Conservation (phyloP, 2,329 filamentous ascomycete genomes). For the Xylaria sp. region DNA sequence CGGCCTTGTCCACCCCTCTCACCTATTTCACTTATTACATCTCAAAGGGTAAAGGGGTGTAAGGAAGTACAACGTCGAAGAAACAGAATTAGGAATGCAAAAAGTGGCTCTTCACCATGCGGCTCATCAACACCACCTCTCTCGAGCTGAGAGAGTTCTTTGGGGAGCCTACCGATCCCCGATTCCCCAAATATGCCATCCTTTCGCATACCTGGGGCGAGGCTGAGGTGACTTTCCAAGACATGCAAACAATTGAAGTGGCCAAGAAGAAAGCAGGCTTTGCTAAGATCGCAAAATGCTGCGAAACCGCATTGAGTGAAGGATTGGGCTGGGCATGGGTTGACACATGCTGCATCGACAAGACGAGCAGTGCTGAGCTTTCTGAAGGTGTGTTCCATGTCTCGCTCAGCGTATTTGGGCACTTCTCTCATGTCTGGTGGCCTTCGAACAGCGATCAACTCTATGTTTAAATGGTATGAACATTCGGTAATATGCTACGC, state of each 20-base stretch:
- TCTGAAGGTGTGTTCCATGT: conserved; percentile 11
- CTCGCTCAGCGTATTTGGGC: too few species aligned
- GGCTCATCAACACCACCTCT: conserved; percentile 26
- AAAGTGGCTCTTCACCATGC: conserved; percentile 12
- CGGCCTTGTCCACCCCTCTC: not conserved
- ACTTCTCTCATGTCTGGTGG: not conserved
- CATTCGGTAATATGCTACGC: conserved; percentile 26
- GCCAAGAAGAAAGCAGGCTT: conserved; percentile 34
- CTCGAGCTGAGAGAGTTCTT: conserved; percentile 12
- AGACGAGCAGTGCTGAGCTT: conserved; percentile 21
- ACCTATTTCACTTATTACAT: not conserved
- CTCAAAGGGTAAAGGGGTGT: not conserved
- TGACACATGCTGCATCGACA: conserved; percentile 39
- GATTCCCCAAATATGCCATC: conserved; percentile 39
- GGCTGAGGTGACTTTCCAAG: conserved; percentile 38
- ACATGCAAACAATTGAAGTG: conserved; percentile 22
- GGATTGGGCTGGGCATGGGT: conserved; percentile 43
- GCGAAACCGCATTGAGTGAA: conserved; percentile 34
- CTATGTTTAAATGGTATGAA: conserved; percentile 34
- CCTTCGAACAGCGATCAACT: conserved; percentile 23
- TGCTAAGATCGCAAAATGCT: conserved; percentile 39
- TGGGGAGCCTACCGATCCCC: conserved; percentile 16
- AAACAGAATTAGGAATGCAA: not conserved
- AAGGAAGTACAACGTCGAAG: too few species aligned
- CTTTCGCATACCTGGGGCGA: conserved; percentile 43